phyloP scores from a whole-genome alignment of 169 alveolate species.

The Plasmodium sp. region DNA sequence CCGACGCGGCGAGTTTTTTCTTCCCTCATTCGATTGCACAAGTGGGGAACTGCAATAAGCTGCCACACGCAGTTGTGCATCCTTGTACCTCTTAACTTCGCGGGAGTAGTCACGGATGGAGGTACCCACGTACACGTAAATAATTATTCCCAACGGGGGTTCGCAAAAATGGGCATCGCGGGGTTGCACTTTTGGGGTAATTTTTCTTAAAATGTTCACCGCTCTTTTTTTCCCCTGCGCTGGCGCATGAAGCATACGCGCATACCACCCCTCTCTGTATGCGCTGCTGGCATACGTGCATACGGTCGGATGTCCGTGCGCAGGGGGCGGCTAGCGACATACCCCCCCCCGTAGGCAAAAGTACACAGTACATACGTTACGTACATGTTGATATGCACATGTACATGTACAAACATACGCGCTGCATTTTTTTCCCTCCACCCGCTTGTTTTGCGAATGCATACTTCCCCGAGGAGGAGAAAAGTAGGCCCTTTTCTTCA shows the following conservation, averaged over 20 bases:
- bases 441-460: neutral
- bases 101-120: neutral
- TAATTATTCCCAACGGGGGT: neutral
- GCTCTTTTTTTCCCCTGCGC: neutral
- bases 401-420: too few species aligned
- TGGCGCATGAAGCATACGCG: neutral
- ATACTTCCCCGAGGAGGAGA: neutral
- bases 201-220: neutral
- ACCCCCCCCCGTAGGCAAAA: neutral
- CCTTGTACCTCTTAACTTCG: neutral
- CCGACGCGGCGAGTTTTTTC: neutral
- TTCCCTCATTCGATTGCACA: neutral
- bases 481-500: neutral
- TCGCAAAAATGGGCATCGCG: neutral
- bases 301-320: neutral
- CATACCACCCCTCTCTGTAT: neutral
- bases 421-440: neutral
- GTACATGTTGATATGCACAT: too few species aligned
- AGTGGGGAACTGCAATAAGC: too few species aligned
- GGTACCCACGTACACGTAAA: neutral
- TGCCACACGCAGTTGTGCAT: neutral
- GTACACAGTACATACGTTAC: neutral
- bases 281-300: neutral
- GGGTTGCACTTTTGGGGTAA: neutral
- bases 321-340: neutral